Evolutionary conservation across 768 basidiomycete species (phyloP).

Genomic region (Sporobolomyces pararoseus): DNA sequence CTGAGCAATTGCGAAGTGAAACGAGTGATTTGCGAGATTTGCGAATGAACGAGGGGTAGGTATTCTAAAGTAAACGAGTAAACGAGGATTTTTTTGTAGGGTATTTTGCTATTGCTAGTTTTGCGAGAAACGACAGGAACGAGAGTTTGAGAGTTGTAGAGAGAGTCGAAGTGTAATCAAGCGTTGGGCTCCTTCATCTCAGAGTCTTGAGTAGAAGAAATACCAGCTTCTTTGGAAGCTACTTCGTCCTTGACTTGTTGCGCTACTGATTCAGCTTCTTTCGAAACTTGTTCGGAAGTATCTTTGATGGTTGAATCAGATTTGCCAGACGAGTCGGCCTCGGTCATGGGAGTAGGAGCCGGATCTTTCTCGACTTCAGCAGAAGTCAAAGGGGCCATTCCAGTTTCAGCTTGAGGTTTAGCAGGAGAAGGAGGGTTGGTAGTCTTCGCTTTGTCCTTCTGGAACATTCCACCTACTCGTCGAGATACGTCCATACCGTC

Average conservation of each 20-base stretch:
- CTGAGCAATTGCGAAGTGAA: too few relatives aligned
- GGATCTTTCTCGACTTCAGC: too few relatives aligned
- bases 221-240: background rate
- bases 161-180: too few relatives aligned
- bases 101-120: too few relatives aligned
- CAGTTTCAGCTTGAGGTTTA: background rate
- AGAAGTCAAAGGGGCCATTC: background rate
- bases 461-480: background rate
- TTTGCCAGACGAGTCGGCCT: background rate
- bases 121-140: too few relatives aligned
- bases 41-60: too few relatives aligned
- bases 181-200: too few relatives aligned
- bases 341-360: background rate
- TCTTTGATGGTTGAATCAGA: background rate
- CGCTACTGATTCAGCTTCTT: background rate
- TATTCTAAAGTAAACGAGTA: too few relatives aligned
- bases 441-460: background rate
- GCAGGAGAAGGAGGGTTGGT: background rate
- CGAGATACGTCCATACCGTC: background rate
- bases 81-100: too few relatives aligned
- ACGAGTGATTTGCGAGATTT: too few relatives aligned
- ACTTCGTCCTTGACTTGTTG: constrained; percentile 6
- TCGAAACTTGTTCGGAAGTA: constrained; percentile 3
- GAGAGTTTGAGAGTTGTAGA: too few relatives aligned
- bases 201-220: too few relatives aligned